Conservation (phyloP, 2,329 filamentous ascomycete genomes). For the Colletotrichum sp. region DNA sequence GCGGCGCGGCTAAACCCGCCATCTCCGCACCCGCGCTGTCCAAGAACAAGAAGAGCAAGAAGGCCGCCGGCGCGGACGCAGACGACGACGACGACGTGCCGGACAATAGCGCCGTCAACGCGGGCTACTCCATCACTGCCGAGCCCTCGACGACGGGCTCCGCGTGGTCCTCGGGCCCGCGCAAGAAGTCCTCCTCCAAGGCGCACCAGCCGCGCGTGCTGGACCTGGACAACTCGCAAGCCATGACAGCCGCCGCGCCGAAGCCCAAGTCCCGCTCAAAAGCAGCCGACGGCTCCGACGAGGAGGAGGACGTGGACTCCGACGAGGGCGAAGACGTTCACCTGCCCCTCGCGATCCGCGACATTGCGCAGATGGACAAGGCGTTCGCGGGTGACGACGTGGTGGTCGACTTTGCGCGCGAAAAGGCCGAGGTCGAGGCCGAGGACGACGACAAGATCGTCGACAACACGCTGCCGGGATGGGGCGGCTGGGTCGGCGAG, state of each 20-base stretch:
- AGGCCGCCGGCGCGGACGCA: constrained; percentile 28
- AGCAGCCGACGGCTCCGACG: constrained; percentile 28
- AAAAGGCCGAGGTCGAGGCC: constrained; percentile 74
- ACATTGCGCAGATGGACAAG: constrained; percentile 74
- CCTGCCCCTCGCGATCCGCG: constrained; percentile 62
- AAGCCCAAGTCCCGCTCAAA: constrained; percentile 29
- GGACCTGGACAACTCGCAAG: constrained; percentile 44
- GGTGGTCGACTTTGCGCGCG: constrained; percentile 76
- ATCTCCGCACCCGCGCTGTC: constrained; percentile 32
- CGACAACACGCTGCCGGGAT: constrained; percentile 88
- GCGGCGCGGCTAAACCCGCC: constrained; percentile 45
- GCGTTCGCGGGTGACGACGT: constrained; percentile 92
- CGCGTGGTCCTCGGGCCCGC: constrained; percentile 46
- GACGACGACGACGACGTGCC: constrained; percentile 30
- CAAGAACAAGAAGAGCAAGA: constrained; percentile 29
- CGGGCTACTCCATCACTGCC: constrained; percentile 25
- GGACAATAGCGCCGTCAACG: constrained; percentile 24
- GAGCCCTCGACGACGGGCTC: constrained; percentile 35
- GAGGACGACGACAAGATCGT: constrained; percentile 85
- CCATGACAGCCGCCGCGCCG: constrained; percentile 31
- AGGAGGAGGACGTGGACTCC: constrained; percentile 36
- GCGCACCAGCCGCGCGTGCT: constrained; percentile 27
- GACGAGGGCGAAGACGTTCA: constrained; percentile 50
- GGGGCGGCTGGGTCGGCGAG: constrained; percentile 90
- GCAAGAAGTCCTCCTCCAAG: constrained; percentile 32